Evolutionary conservation across 2,329 filamentous ascomycete species (phyloP), one percentile per base, ranked within the genome.

Genomic region (Fusarium pseudonygamai): DNA sequence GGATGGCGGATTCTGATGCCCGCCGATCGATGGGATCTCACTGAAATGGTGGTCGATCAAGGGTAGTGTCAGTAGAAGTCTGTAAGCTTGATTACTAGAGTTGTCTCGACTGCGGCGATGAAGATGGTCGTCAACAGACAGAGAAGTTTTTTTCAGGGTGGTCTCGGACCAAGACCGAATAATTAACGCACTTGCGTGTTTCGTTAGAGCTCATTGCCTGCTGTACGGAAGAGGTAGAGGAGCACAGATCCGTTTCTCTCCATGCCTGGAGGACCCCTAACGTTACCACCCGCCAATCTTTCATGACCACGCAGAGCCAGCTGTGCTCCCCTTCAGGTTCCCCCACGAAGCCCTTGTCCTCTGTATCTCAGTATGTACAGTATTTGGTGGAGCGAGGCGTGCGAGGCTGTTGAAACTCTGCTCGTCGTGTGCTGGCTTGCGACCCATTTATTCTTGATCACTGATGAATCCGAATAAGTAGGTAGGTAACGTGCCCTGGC

Each of bases 1-100:
- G 69, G 67, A 43, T 53, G 71, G 73, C 47, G 66, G 67, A 60
- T 74, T 71, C 56, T 70, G 63, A 63, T 68, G 52, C 56, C 64
- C 64, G 73, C 65, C 68, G 74, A 75, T 77, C 75, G 74, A 76
- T 74, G 72, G 73, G 66, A 77, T 75, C 72, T 77, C 32, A 40
- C 75, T 68, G 65, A 67, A 64, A 60, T 72, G 63, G 64, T 76
- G 53, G 71, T 69, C 69, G 74, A 77, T 76, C 75, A 67, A 69
- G 53, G 37, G 52, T 57, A 65, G 63, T 40, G 63, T 36, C 47
- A 64, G 39, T 65, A 26, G n/a, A n/a, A 47, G 53, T 39, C 50
- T 57, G 57, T 68, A 66, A 64, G 69, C 50, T 72, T 66, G 60
- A 71, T 71, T 57, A 64, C 57, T 60, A 47, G 69, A 56, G 46